Evolutionary conservation across 257 asterid species (phyloP).

Genomic region (Eucommia ulmoides): DNA sequence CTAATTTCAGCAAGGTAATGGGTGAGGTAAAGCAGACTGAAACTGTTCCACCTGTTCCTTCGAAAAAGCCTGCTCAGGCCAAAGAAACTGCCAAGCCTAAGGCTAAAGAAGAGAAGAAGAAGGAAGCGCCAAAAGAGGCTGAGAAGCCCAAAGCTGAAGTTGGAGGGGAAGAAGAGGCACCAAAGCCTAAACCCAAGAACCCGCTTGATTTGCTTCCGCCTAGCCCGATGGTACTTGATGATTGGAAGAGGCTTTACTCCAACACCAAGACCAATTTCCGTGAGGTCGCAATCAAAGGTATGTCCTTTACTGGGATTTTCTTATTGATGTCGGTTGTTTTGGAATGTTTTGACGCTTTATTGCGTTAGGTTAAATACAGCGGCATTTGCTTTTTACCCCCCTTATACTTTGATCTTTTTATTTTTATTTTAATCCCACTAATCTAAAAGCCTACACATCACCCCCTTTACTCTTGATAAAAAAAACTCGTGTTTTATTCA

Average conservation of each 20-base stretch:
- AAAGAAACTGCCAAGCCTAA: slow-evolving; percentile 68
- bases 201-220: slow-evolving; percentile 95
- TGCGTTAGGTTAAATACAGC: neutral
- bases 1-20: no score
- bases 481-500: no score
- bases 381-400: neutral
- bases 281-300: slow-evolving; percentile 90
- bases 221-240: slow-evolving; percentile 79
- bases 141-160: slow-evolving; percentile 36
- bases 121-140: slow-evolving; percentile 44
- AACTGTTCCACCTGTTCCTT: slow-evolving; percentile 50
- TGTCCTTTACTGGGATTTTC: neutral
- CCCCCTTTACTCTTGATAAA: no score
- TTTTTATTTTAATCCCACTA: no score
- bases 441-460: no score
- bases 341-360: neutral
- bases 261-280: slow-evolving; percentile 93
- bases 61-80: slow-evolving; percentile 64
- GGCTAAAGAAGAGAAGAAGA: slow-evolving; percentile 52
- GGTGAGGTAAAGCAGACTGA: no score
- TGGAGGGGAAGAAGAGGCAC: slow-evolving; percentile 58
- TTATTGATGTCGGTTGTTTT: neutral
- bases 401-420: neutral
- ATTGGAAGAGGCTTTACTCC: slow-evolving; percentile 96
- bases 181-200: slow-evolving; percentile 88